Base-by-base conservation (phyloP, 495 filamentous ascomycete genomes). In the Chaetomium tenue region DNA sequence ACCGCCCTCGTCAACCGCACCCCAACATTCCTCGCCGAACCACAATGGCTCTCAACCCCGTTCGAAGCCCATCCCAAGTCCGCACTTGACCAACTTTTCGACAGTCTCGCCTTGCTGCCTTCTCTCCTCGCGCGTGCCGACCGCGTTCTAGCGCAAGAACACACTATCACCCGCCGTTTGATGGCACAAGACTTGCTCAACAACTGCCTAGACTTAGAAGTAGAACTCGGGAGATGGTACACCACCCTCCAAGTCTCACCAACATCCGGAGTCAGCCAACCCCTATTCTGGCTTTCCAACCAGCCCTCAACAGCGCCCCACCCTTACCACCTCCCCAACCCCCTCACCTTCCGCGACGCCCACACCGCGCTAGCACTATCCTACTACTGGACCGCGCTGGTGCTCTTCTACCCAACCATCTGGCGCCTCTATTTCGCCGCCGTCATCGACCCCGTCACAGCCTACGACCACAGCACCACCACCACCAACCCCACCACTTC, bases 51-150 rank as follows among this genome's bases (percentile, higher is more conserved):
- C 2, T 75, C 76, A 0, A 71, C 74, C 7, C 80, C 80, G 3
- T 81, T 75, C 70, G 77, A 79, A 54, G 55, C 66, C 13, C 78
- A 82, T 50, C 77, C 76, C 30, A 75, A 79, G 56, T 77, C 78
- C 33, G 48, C 68, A 52, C 68, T 82, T 37, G 80, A 82, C 63
- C 68, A 68, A 23, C 71, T 82, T 18, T 68, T 82, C 62, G 79
- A 81, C 63, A 72, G 75, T 57, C 66, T 77, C 25, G 70, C 73
- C 30, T 65, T 74, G 1, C 60, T 82, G 8, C 79, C 80, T 2
- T 66, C 72, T 8, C 67, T 80, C 47, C 72, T 75, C 52, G 68
- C 69, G 16, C 75, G 74, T 18, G 70, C 72, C 0, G 78, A 79
- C 55, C 70, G 66, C 20, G 72, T 78, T 56, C 47, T 69, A 8